These are phyloP conservation scores for Chrysanthemum makinoi DNA, from an alignment of 129 eudicot species.

Conservation along the genomic window DNA sequence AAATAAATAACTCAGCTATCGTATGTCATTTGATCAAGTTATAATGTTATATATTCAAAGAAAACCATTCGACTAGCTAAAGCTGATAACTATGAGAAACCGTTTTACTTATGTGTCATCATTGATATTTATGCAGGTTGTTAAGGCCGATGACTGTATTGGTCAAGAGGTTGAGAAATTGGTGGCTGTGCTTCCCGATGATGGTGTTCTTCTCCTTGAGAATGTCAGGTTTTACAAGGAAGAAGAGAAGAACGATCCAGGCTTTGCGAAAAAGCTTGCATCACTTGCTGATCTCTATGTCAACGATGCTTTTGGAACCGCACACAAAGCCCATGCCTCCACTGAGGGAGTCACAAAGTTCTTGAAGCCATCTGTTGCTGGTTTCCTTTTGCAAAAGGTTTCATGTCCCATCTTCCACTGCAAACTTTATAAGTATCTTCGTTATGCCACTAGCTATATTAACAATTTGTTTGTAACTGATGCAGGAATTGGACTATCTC, in stretches of 20 bases:
- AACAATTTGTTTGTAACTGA: constrained; percentile 13
- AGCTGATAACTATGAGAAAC: neutral
- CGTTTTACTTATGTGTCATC: too few relatives aligned
- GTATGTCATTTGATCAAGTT: neutral
- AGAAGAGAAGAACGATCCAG: constrained; percentile 71
- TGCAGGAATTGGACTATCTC: constrained; percentile 66
- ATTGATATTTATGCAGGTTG: constrained; percentile 34
- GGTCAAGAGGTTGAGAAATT: constrained; percentile 67
- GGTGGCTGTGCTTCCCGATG: constrained; percentile 68
- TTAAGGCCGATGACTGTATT: constrained; percentile 69
- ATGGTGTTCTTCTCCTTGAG: constrained; percentile 66
- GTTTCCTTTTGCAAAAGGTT: constrained; percentile 64
- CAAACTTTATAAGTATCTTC: neutral
- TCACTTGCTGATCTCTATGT: constrained; percentile 51
- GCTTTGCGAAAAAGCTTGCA: constrained; percentile 50
- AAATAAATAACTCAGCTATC: neutral
- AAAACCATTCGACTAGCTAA: constrained; percentile 5
- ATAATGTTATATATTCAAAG: neutral
- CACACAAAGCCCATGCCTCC: constrained; percentile 60
- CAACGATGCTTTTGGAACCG: constrained; percentile 63
- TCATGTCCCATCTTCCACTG: neutral
- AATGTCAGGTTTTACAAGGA: constrained; percentile 71
- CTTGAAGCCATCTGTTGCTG: constrained; percentile 56
- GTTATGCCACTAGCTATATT: neutral
- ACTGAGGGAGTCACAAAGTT: constrained; percentile 61